A percentile compares a stretch with the other conserved stretches of the same genome.
These are phyloP conservation scores for Candida easanensis DNA, from an alignment of 805 yeast genomes.

Conservation along the genomic window DNA sequence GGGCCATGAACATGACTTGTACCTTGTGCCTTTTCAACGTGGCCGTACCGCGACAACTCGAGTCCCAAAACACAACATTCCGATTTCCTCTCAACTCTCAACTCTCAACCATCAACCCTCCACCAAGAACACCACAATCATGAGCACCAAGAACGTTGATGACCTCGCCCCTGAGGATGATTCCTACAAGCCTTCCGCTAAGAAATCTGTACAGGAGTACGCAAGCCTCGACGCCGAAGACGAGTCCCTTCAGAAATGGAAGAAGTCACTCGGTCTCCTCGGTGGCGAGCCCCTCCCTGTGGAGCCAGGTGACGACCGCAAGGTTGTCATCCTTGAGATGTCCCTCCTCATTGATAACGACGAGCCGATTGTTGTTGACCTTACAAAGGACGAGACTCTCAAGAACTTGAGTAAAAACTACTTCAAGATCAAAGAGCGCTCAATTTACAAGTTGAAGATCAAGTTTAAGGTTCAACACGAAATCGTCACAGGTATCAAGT, in stretches of 20 bases:
- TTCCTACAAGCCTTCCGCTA: slow-evolving; percentile 50
- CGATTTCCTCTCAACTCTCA: neutral
- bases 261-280: slow-evolving; percentile 76
- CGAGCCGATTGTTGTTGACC: slow-evolving; percentile 63
- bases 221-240: slow-evolving; percentile 83
- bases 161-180: slow-evolving; percentile 61
- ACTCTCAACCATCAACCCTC: neutral
- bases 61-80: slow-evolving; percentile 1
- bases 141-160: slow-evolving; percentile 32
- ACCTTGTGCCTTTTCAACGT: too few species aligned
- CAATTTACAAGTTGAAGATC: slow-evolving; percentile 67
- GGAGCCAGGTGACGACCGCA: slow-evolving; percentile 62
- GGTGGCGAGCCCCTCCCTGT: slow-evolving; percentile 60
- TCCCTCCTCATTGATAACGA: slow-evolving; percentile 67
- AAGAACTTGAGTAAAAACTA: slow-evolving; percentile 57
- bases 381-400: slow-evolving; percentile 60
- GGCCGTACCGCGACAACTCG: too few species aligned
- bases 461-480: slow-evolving; percentile 86
- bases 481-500: slow-evolving; percentile 86
- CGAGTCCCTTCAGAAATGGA: slow-evolving; percentile 89
- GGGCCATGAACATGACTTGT: too few species aligned
- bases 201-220: slow-evolving; percentile 84
- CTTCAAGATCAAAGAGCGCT: slow-evolving; percentile 74
- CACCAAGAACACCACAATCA: neutral
- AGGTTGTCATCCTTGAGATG: slow-evolving; percentile 78